Percentiles rank a stretch among this genome's conserved stretches.
Evolutionary conservation across 352 stramenopile genomes (phyloP).

Genomic region (Globisporangium acanthophoron): DNA sequence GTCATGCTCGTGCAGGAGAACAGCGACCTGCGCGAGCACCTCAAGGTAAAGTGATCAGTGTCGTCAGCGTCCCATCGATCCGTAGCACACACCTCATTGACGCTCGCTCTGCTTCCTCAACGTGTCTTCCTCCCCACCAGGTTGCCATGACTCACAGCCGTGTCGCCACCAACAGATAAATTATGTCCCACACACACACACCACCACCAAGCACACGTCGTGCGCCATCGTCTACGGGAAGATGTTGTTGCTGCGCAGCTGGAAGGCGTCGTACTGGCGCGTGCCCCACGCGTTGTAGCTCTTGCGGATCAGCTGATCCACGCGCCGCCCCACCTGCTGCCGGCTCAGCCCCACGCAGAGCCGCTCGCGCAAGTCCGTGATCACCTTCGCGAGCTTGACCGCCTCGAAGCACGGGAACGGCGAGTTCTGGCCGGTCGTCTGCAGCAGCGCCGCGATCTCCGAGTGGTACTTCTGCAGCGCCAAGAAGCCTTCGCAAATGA

Average conservation of each 20-base stretch:
- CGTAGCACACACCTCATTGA: too few relatives aligned
- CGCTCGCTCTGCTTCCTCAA: too few relatives aligned
- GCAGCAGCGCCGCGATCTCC: slow-evolving; percentile 92
- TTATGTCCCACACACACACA: neutral
- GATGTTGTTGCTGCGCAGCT: slow-evolving; percentile 89
- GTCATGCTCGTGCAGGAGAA: slow-evolving; percentile 71
- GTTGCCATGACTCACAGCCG: neutral
- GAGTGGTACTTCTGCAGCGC: slow-evolving; percentile 91
- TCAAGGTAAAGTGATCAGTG: slow-evolving; percentile 14
- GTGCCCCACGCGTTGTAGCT: slow-evolving; percentile 88
- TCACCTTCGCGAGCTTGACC: slow-evolving; percentile 46
- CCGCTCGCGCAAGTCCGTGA: slow-evolving; percentile 57
- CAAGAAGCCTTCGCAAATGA: slow-evolving; percentile 92
- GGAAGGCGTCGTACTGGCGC: slow-evolving; percentile 88
- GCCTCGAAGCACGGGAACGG: slow-evolving; percentile 93
- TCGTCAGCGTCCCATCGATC: too few relatives aligned
- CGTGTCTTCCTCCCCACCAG: neutral
- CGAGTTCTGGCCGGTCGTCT: slow-evolving; percentile 93
- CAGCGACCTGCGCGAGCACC: slow-evolving; percentile 28
- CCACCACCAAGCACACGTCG: neutral
- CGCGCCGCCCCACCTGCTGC: slow-evolving; percentile 58
- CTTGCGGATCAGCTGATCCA: slow-evolving; percentile 79
- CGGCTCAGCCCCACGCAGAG: slow-evolving; percentile 68
- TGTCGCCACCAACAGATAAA: neutral
- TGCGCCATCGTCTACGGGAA: slow-evolving; percentile 32